phyloP scores from a whole-genome alignment of 164 flowering plant genomes.

The Brasenia schreberi region DNA sequence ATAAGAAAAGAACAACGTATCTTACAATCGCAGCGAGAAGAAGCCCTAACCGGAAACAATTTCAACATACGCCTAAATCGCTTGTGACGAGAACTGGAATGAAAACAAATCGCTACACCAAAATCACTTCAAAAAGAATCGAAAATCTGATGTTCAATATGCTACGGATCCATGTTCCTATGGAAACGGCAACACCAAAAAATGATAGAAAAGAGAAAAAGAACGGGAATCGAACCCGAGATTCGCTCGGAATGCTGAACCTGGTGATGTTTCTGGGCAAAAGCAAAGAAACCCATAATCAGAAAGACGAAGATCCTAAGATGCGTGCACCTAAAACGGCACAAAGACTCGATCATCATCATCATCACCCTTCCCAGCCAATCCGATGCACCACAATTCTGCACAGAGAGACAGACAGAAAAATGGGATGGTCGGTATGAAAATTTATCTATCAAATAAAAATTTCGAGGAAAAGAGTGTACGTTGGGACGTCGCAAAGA shows the following conservation, averaged over 20 bases:
- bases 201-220: neutral
- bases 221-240: neutral
- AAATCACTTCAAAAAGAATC: too few relatives aligned
- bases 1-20: too few relatives aligned
- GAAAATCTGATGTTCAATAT: too few relatives aligned
- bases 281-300: neutral
- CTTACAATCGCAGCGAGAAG: too few relatives aligned
- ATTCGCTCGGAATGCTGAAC: conserved; percentile 1
- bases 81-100: too few relatives aligned
- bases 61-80: too few relatives aligned
- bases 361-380: neutral
- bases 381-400: neutral
- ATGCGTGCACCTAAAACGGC: neutral
- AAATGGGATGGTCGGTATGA: neutral
- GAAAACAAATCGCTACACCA: too few relatives aligned
- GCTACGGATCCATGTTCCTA: neutral
- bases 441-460: neutral
- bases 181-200: neutral
- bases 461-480: neutral
- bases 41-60: too few relatives aligned
- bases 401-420: neutral
- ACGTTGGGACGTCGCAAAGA: neutral
- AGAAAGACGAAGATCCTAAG: neutral
- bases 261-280: neutral
- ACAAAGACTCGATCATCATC: neutral